Conservation (phyloP, 768 basidiomycete genomes). For the Naganishia friedmannii region DNA sequence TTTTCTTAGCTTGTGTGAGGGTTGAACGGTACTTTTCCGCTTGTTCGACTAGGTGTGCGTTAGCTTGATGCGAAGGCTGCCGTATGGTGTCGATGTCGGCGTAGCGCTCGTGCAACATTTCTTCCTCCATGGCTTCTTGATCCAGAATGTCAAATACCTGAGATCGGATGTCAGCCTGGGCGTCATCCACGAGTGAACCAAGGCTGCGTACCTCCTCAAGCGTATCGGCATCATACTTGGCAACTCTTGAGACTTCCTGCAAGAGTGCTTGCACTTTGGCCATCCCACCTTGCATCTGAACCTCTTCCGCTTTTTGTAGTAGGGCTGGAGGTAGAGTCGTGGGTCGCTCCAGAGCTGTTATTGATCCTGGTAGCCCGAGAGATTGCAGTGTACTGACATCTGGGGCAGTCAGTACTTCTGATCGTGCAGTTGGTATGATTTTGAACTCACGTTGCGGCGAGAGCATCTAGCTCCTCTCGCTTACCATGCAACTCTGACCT, state of each 20-base stretch:
- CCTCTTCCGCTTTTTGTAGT: constrained; percentile 77
- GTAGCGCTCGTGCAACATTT: constrained; percentile 50
- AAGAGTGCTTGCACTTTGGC: constrained; percentile 68
- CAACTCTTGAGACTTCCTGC: constrained; percentile 68
- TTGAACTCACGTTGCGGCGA: constrained; percentile 61
- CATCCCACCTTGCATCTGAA: constrained; percentile 73
- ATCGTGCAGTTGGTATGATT: neutral
- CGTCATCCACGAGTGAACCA: neutral
- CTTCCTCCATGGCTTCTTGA: constrained; percentile 61
- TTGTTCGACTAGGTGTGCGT: constrained; percentile 67
- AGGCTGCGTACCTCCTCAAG: constrained; percentile 67
- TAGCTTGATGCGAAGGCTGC: constrained; percentile 73
- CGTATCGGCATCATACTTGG: constrained; percentile 61
- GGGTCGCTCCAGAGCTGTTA: constrained; percentile 82
- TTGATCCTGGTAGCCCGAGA: constrained; percentile 75
- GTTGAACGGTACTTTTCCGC: constrained; percentile 70
- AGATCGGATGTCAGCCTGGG: constrained; percentile 12
- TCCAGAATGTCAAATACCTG: constrained; percentile 90
- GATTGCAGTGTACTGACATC: constrained; percentile 62
- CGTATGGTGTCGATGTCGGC: constrained; percentile 53
- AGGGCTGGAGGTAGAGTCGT: constrained; percentile 85
- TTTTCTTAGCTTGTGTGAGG: constrained; percentile 67
- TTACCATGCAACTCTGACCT: constrained; percentile 64
- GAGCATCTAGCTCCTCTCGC: constrained; percentile 64
- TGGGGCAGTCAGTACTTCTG: neutral